phyloP scores from a whole-genome alignment of 139 green algal genomes.

The Coelastrella sp. region DNA sequence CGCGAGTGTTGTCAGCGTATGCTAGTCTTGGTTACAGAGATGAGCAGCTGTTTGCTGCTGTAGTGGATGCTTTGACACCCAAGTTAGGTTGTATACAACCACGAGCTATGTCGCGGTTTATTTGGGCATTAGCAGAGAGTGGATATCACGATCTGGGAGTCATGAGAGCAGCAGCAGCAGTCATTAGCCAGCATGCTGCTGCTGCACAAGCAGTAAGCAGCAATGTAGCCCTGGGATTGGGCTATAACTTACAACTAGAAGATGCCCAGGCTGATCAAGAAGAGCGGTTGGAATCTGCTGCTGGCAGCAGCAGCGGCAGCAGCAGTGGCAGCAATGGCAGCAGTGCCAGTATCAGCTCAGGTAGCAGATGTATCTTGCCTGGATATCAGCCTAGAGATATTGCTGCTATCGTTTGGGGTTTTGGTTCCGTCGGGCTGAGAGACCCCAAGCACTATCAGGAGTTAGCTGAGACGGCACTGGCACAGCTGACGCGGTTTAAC shows the following conservation, averaged over 20 bases:
- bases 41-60: conserved; percentile 41
- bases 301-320: background rate
- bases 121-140: conserved; percentile 3
- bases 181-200: too few species aligned
- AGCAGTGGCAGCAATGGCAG: background rate
- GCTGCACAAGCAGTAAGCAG: too few species aligned
- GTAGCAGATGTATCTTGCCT: background rate
- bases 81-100: background rate
- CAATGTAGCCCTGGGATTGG: too few species aligned
- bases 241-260: too few species aligned
- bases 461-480: background rate
- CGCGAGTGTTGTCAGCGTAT: conserved; percentile 22
- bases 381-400: conserved; percentile 1
- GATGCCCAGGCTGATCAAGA: too few species aligned
- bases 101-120: background rate
- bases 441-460: background rate
- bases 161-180: too few species aligned
- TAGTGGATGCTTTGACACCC: conserved; percentile 5
- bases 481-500: background rate
- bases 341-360: background rate
- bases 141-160: conserved; percentile 42
- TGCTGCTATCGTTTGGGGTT: conserved; percentile 2
- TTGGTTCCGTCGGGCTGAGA: background rate
- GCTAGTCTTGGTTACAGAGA: conserved; percentile 27
- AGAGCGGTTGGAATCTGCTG: too few species aligned